Base-by-base conservation (phyloP, 2,329 filamentous ascomycete species). In the Magnaporthiopsis poae region DNA sequence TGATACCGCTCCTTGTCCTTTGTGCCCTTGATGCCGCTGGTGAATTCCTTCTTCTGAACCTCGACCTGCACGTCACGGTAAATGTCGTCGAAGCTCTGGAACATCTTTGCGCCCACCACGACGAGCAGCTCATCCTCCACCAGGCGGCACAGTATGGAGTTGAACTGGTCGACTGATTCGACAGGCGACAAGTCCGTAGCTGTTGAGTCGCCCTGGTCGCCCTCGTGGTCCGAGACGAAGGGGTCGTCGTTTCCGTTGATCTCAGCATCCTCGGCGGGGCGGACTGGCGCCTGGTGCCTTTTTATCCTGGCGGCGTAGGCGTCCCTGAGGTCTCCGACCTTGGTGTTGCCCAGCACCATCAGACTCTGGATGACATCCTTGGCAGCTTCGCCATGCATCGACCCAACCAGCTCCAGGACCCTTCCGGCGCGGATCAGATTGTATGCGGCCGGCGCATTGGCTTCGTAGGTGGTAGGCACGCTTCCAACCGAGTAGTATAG, bases 381-480 rank as follows among this genome's bases (percentile, higher is more conserved):
- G 36, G 92, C 92, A 69, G 87, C 84, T n/a, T 82, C 79, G 25
- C 93, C 94, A 74, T 92, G 89, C 71, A 89, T 86, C 46, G 83
- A 84, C 70, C 92, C 87, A 61, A 95, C 84, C 68, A 91, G 81
- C 69, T 92, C 86, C 35, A 95, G 79, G 59, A 96, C 90, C 77
- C 92, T 95, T 61, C 92, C 92, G 4, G 86, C 86, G 67, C 95
- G 90, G 56, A 93, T 81, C 61, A 97, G 82, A 71, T 88, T 88
- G 78, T 98, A 98, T 69, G 92, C 90, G 68, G 88, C 86, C 70
- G 87, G 81, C 74, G 88, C 82, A 72, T 97, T 92, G 67, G 92
- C 90, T 75, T 96, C 91, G 78, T 98, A 99, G 74, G 86, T 87
- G 59, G 71, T 69, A 12, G 56, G 36, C 21, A 33, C 56, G 3